Percentiles rank a stretch among this genome's conserved stretches.
phyloP scores from a whole-genome alignment of 306 rosid genomes.

The Carpinus viminea region DNA sequence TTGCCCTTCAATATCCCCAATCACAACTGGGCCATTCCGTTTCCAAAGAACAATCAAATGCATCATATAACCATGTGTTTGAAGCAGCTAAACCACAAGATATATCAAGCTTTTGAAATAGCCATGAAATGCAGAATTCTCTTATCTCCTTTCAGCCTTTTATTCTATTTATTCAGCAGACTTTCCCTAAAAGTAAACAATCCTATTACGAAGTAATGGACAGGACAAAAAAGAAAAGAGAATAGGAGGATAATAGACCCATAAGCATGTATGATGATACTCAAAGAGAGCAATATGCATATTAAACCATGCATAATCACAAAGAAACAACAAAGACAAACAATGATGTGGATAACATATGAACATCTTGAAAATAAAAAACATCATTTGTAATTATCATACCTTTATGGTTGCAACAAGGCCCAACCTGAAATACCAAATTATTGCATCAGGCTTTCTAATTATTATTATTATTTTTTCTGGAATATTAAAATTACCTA shows the following conservation, averaged over 20 bases:
- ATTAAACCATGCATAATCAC: not conserved
- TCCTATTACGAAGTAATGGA: not conserved
- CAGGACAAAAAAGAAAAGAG: not conserved
- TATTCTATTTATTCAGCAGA: not conserved
- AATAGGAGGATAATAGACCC: not conserved
- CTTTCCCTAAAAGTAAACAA: not conserved
- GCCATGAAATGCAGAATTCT: not conserved
- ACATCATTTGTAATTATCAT: slow-evolving; percentile 24
- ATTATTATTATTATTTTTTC: too few species aligned
- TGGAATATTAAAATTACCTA: not conserved
- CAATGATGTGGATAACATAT: not conserved
- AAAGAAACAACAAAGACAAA: not conserved
- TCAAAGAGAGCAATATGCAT: not conserved
- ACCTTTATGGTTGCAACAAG: slow-evolving; percentile 97
- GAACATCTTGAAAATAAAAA: not conserved
- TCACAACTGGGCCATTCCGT: not conserved
- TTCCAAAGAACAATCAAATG: not conserved
- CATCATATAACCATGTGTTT: not conserved
- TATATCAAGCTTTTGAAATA: not conserved
- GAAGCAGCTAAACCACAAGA: not conserved
- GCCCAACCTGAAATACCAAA: slow-evolving; percentile 80
- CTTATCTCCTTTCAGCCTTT: too few species aligned
- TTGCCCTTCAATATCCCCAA: not conserved
- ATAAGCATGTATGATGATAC: not conserved
- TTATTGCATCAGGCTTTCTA: slow-evolving; percentile 41